A percentile compares a stretch with the other conserved stretches of the same genome.
Conservation (phyloP, 371 early-diverging fungal genomes). For the Amoeboaphelidium protococcarum region DNA sequence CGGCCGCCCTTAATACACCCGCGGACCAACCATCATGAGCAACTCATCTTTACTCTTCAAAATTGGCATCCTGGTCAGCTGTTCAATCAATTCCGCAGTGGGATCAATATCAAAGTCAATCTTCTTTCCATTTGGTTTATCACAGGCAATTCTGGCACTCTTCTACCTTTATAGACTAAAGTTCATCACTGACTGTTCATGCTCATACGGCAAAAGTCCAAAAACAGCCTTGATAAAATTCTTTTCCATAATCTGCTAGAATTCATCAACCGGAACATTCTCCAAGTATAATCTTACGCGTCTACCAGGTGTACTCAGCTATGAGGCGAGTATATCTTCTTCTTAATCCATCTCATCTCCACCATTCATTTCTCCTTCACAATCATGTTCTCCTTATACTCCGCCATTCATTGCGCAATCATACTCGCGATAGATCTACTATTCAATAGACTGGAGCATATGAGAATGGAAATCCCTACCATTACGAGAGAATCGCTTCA, state of each 20-base stretch:
- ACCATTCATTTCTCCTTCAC: background rate
- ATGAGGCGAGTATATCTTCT: no score
- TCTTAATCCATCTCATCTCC: no score
- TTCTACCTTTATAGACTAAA: no score
- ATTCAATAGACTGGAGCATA: no score
- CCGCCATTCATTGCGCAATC: constrained; percentile 40
- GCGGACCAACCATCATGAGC: constrained; percentile 60
- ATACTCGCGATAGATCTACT: constrained; percentile 60
- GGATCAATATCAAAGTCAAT: background rate
- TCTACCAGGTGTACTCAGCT: no score
- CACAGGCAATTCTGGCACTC: no score
- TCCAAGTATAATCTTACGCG: background rate
- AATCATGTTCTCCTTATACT: constrained; percentile 9
- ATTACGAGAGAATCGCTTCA: background rate
- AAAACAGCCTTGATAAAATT: constrained; percentile 16
- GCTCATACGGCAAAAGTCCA: constrained; percentile 70
- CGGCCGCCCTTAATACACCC: no score
- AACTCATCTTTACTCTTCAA: constrained; percentile 49
- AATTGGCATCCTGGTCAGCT: constrained; percentile 27
- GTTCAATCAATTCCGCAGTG: no score
- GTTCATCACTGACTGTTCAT: constrained; percentile 66
- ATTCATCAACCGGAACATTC: background rate
- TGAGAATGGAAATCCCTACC: no score
- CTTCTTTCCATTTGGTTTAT: background rate
- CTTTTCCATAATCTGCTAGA: background rate